Conservation (phyloP, 495 filamentous ascomycete species). For the Oleoguttula mirabilis region DNA sequence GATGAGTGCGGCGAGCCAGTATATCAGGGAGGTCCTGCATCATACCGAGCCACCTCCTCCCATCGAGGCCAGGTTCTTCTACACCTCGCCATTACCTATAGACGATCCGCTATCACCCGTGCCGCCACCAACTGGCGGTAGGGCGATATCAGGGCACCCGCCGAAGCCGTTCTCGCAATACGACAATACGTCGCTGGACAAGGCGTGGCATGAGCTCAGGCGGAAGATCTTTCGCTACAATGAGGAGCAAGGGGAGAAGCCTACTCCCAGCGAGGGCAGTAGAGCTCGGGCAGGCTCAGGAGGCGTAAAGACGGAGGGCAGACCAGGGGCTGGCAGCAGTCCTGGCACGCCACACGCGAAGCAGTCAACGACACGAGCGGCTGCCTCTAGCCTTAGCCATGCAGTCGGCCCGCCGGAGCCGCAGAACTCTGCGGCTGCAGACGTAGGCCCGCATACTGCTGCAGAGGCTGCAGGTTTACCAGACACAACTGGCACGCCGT, state of each 20-base stretch:
- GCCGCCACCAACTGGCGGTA: constrained; percentile 25
- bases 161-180: constrained; percentile 33
- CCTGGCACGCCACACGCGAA: background rate
- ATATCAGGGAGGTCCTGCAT: constrained; percentile 28
- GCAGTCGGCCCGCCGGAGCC: background rate
- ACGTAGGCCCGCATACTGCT: constrained; percentile 4
- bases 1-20: constrained; percentile 15
- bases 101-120: constrained; percentile 35
- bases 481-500: constrained; percentile 31
- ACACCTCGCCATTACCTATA: constrained; percentile 29
- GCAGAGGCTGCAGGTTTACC: constrained; percentile 7
- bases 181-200: constrained; percentile 31
- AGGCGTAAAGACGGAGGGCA: background rate
- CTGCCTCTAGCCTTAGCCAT: constrained; percentile 10
- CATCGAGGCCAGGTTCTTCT: constrained; percentile 31
- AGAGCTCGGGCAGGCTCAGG: constrained; percentile 10
- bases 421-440: background rate
- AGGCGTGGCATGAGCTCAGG: constrained; percentile 30
- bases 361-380: constrained; percentile 1
- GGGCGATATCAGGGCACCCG: constrained; percentile 18
- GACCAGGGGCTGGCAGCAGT: background rate
- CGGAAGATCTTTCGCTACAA: constrained; percentile 27
- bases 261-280: constrained; percentile 1
- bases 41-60: constrained; percentile 27
- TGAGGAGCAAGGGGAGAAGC: constrained; percentile 25